These are phyloP conservation scores for Hypocrella siamensis DNA, from an alignment of 2,329 filamentous ascomycete species.

Conservation along the genomic window DNA sequence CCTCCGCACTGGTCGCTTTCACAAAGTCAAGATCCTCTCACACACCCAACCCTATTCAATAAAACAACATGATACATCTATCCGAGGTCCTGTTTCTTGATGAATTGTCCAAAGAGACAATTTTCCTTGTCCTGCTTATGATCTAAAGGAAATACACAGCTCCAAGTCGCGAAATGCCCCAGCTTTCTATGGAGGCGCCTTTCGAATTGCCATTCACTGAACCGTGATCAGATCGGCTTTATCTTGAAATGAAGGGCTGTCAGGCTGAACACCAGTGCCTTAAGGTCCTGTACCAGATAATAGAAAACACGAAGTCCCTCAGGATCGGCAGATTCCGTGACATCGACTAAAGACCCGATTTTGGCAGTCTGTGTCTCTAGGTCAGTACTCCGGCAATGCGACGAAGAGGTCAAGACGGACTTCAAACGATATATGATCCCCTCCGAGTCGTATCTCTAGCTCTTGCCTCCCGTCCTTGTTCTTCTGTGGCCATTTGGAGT, in stretches of 20 bases:
- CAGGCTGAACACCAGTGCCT: slow-evolving; percentile 89
- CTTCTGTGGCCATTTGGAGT: slow-evolving; percentile 97
- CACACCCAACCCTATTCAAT: too few relatives aligned
- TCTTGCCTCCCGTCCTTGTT: slow-evolving; percentile 98
- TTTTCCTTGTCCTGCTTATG: too few relatives aligned
- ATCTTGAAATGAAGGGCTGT: slow-evolving; percentile 98
- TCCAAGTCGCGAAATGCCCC: too few relatives aligned
- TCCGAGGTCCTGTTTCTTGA: too few relatives aligned
- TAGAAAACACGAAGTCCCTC: slow-evolving; percentile 96
- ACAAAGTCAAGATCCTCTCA: too few relatives aligned
- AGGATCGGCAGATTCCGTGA: slow-evolving; percentile 88
- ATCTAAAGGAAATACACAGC: too few relatives aligned
- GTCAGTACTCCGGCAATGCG: neutral
- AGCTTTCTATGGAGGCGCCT: neutral
- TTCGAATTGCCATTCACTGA: neutral
- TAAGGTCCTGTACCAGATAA: slow-evolving; percentile 94
- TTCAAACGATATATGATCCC: slow-evolving; percentile 96
- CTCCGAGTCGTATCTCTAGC: slow-evolving; percentile 83
- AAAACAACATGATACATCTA: too few relatives aligned
- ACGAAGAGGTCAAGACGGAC: slow-evolving; percentile 27
- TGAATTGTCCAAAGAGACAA: too few relatives aligned
- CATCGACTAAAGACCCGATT: slow-evolving; percentile 91
- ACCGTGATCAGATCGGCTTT: slow-evolving; percentile 51
- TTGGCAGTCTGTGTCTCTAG: slow-evolving; percentile 67
- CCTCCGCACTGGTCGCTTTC: too few relatives aligned